These are phyloP conservation scores for Boletellus ananas DNA, from an alignment of 768 basidiomycete genomes.

Conservation along the genomic window DNA sequence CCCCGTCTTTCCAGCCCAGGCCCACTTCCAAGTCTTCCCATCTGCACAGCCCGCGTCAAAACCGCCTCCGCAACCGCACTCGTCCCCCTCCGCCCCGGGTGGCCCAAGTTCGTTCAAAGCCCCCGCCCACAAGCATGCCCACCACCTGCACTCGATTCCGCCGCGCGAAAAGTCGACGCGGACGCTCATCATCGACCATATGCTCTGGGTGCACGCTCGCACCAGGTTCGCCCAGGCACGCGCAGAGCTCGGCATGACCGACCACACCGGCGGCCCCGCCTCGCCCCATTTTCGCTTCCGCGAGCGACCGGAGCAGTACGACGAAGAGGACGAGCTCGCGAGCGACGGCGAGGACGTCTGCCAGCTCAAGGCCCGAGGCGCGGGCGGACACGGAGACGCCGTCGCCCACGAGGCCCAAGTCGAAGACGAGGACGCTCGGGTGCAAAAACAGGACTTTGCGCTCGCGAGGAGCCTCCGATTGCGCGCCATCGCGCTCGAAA, in stretches of 20 bases:
- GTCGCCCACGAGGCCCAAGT: constrained; percentile 25
- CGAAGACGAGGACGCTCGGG: constrained; percentile 57
- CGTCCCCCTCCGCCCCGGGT: constrained; percentile 14
- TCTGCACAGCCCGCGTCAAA: constrained; percentile 9
- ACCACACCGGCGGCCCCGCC: constrained; percentile 67
- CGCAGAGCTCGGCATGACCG: constrained; percentile 83
- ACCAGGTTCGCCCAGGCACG: constrained; percentile 82
- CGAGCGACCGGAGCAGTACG: constrained; percentile 69
- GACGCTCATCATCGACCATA: constrained; percentile 83
- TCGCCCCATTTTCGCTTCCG: constrained; percentile 60
- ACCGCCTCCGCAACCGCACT: constrained; percentile 5
- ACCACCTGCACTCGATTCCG: constrained; percentile 82
- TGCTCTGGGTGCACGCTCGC: constrained; percentile 79
- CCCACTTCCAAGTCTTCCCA: constrained; percentile 18
- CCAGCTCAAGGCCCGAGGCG: constrained; percentile 44
- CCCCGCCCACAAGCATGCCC: constrained; percentile 84
- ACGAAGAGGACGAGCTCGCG: constrained; percentile 64
- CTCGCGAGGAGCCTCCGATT: constrained; percentile 64
- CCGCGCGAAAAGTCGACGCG: constrained; percentile 86
- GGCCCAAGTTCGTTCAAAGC: constrained; percentile 47
- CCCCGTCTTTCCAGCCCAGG: constrained; percentile 16
- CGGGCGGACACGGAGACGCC: constrained; percentile 43
- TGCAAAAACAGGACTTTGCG: constrained; percentile 54
- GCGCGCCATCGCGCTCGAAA: constrained; percentile 78
- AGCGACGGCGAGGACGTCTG: constrained; percentile 61